Percentiles rank a stretch among this genome's conserved stretches.
Conservation (phyloP, 2,329 filamentous ascomycete genomes). For the Hypomyces rosellus region DNA sequence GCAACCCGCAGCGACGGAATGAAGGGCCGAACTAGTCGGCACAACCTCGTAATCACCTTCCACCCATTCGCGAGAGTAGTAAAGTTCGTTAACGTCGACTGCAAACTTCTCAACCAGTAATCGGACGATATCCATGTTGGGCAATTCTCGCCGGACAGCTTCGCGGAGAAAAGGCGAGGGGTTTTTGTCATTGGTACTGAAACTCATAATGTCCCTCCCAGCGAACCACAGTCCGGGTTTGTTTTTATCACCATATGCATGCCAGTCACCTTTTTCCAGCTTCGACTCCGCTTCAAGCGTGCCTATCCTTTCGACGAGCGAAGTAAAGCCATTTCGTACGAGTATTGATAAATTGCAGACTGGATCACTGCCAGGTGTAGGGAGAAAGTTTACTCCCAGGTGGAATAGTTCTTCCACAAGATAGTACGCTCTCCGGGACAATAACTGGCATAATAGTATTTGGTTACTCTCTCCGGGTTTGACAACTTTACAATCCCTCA, state of each 20-base stretch:
- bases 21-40: constrained; percentile 11
- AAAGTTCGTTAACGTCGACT: constrained; percentile 25
- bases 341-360: constrained; percentile 5
- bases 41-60: too few species aligned
- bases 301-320: constrained; percentile 16
- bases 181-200: not conserved
- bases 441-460: not conserved
- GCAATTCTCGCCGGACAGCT: constrained; percentile 24
- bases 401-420: constrained; percentile 16
- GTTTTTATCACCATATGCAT: constrained; percentile 14
- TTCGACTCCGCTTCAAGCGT: constrained; percentile 8
- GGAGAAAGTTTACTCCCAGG: constrained; percentile 13
- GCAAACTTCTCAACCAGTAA: constrained; percentile 27
- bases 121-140: constrained; percentile 29
- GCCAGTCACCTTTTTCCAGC: constrained; percentile 15
- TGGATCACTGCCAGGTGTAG: not conserved
- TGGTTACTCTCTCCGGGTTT: too few species aligned
- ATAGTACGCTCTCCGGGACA: constrained; percentile 17
- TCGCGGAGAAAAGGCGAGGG: constrained; percentile 17
- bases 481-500: too few species aligned
- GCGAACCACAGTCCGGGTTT: constrained; percentile 16
- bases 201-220: not conserved
- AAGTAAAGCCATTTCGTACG: constrained; percentile 13
- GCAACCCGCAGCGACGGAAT: constrained; percentile 8
- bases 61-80: not conserved